These are phyloP conservation scores for Ophiostoma ulmi DNA, from an alignment of 2,329 filamentous ascomycete species.

Conservation along the genomic window DNA sequence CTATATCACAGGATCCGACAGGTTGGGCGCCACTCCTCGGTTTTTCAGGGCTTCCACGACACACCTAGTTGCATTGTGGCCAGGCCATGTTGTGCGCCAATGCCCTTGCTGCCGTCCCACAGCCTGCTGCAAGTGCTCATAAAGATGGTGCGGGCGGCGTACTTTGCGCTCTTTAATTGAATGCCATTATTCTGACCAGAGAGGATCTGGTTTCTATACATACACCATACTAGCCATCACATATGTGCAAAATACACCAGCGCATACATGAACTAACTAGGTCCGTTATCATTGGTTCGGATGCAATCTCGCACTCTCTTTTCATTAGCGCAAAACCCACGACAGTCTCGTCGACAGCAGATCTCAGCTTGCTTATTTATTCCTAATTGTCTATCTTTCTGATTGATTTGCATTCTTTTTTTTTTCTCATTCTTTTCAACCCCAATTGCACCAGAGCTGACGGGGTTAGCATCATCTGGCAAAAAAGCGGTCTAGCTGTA, in stretches of 20 bases:
- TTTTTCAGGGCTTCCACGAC: slow-evolving; percentile 10
- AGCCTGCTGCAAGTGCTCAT: slow-evolving; percentile 17
- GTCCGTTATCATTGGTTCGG: neutral
- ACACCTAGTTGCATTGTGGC: slow-evolving; percentile 11
- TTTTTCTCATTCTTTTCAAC: neutral
- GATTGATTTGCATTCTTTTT: neutral
- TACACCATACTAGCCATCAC: neutral
- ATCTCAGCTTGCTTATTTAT: neutral
- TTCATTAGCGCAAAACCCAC: neutral
- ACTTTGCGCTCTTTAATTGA: neutral
- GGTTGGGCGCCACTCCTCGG: slow-evolving; percentile 20
- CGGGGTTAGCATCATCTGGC: neutral
- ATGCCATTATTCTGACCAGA: neutral
- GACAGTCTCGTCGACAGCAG: neutral
- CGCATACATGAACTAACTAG: neutral
- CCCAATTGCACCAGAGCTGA: neutral
- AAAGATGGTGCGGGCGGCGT: neutral
- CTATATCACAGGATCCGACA: slow-evolving; percentile 27
- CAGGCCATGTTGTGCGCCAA: neutral
- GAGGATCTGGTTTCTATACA: neutral
- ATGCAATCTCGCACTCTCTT: neutral
- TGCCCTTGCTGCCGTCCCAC: slow-evolving; percentile 14
- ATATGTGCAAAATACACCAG: neutral
- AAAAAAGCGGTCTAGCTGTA: slow-evolving; percentile 19
- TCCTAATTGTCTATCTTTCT: neutral